Conservation (phyloP, 495 filamentous ascomycete species). For the Aspergillus sclerotiicarbonarius region DNA sequence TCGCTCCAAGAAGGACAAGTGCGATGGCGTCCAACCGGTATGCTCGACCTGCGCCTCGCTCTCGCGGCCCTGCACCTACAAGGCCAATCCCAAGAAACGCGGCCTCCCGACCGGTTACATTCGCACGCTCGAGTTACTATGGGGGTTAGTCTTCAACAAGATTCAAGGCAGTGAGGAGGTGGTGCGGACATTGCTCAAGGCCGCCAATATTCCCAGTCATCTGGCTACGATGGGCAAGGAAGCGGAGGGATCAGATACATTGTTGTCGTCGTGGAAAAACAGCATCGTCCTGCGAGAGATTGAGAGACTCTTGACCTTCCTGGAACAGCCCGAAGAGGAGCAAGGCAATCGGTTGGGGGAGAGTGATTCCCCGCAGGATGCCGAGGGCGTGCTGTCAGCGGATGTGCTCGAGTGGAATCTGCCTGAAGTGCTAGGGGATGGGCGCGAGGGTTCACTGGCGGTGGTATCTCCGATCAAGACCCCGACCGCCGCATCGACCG, state of each 20-base stretch:
- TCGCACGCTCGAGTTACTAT: constrained; percentile 39
- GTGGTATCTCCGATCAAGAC: constrained; percentile 33
- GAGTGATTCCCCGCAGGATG: constrained; percentile 33
- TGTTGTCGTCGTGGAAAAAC: constrained; percentile 55
- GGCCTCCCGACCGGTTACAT: constrained; percentile 49
- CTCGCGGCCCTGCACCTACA: constrained; percentile 62
- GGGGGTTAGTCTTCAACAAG: constrained; percentile 41
- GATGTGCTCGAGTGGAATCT: constrained; percentile 42
- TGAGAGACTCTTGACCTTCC: constrained; percentile 47
- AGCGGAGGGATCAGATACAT: constrained; percentile 39
- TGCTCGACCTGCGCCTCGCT: constrained; percentile 64
- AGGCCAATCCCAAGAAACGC: constrained; percentile 66
- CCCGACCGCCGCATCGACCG: constrained; percentile 21
- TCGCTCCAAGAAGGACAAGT: constrained; percentile 63
- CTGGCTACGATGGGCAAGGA: constrained; percentile 47
- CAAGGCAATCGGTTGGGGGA: constrained; percentile 24
- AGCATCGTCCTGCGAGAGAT: constrained; percentile 52
- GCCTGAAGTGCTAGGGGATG: constrained; percentile 27
- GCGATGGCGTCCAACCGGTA: constrained; percentile 60
- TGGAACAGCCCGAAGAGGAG: constrained; percentile 44
- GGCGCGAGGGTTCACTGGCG: constrained; percentile 23
- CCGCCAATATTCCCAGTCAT: constrained; percentile 40
- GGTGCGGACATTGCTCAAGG: constrained; percentile 38
- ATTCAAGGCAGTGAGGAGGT: constrained; percentile 47
- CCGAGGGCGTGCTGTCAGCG: constrained; percentile 35